Percentiles rank a stretch among this genome's conserved stretches.
These are phyloP conservation scores for Pseudogymnoascus sp. DNA, from an alignment of 2,329 filamentous ascomycete genomes.

Conservation along the genomic window DNA sequence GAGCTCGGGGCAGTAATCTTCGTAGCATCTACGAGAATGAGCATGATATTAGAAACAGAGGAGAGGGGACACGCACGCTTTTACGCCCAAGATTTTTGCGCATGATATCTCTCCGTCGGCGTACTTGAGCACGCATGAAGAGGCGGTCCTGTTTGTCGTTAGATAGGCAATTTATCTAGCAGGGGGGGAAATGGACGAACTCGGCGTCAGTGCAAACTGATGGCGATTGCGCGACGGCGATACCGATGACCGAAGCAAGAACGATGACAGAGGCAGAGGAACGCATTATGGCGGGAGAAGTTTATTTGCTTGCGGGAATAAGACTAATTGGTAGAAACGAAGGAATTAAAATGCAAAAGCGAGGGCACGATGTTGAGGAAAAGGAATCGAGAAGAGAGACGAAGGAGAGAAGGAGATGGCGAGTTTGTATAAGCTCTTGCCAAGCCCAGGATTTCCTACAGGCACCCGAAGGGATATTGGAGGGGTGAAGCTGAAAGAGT, in stretches of 20 bases:
- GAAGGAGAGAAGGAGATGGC: neutral
- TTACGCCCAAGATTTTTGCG: neutral
- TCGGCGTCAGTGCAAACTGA: neutral
- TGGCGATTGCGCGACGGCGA: neutral
- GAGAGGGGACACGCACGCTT: neutral
- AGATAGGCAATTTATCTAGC: neutral
- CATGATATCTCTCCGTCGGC: neutral
- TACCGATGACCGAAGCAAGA: neutral
- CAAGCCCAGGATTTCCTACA: neutral
- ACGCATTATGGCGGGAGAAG: neutral
- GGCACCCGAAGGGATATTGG: neutral
- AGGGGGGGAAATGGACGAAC: neutral
- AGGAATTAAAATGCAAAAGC: neutral
- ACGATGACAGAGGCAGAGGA: neutral
- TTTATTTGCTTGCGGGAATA: neutral
- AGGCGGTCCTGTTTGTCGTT: neutral
- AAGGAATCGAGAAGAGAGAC: neutral
- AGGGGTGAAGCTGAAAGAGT: neutral
- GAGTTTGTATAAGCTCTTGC: slow-evolving; percentile 1
- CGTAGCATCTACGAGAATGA: neutral
- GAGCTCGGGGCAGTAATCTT: neutral
- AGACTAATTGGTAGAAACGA: neutral
- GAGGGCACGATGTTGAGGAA: neutral
- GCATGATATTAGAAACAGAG: neutral
- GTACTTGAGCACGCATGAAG: neutral